A percentile compares a stretch with the other conserved stretches of the same genome.
These are phyloP conservation scores for Picochlorum sp. DNA, from an alignment of 139 green algal genomes.

Conservation along the genomic window DNA sequence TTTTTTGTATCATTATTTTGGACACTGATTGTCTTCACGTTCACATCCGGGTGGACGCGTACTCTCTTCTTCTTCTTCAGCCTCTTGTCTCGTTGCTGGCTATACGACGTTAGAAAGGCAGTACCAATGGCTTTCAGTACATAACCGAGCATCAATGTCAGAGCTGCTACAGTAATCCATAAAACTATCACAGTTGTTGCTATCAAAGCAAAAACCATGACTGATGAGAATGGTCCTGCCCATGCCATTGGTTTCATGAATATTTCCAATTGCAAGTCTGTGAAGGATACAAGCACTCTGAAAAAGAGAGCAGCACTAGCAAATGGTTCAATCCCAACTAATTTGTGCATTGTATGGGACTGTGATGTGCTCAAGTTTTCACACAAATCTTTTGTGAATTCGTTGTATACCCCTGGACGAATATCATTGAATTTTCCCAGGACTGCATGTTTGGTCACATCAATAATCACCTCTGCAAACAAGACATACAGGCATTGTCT, in stretches of 20 bases:
- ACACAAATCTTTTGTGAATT: slow-evolving; percentile 70
- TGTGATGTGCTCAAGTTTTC: slow-evolving; percentile 42
- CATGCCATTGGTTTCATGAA: background rate
- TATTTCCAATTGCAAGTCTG: background rate
- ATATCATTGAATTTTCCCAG: slow-evolving; percentile 86
- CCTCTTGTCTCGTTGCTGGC: too few relatives aligned
- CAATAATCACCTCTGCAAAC: slow-evolving; percentile 53
- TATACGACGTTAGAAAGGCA: too few relatives aligned
- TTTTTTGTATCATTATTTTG: too few relatives aligned
- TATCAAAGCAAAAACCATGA: background rate
- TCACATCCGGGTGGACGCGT: too few relatives aligned
- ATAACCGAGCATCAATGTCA: too few relatives aligned
- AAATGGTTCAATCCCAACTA: slow-evolving; percentile 60
- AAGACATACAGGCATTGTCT: slow-evolving; percentile 35
- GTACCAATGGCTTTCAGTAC: too few relatives aligned
- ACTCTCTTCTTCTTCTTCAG: too few relatives aligned
- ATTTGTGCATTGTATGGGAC: slow-evolving; percentile 51
- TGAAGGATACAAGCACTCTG: slow-evolving; percentile 30
- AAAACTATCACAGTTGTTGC: too few relatives aligned
- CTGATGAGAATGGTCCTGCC: background rate
- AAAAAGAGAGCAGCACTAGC: slow-evolving; percentile 55
- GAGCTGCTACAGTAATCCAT: too few relatives aligned
- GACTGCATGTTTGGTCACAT: slow-evolving; percentile 83
- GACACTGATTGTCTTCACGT: too few relatives aligned
- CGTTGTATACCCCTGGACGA: slow-evolving; percentile 68